Evolutionary conservation across 345 rosid species (phyloP).

Genomic region (Hirschfeldia incana): DNA sequence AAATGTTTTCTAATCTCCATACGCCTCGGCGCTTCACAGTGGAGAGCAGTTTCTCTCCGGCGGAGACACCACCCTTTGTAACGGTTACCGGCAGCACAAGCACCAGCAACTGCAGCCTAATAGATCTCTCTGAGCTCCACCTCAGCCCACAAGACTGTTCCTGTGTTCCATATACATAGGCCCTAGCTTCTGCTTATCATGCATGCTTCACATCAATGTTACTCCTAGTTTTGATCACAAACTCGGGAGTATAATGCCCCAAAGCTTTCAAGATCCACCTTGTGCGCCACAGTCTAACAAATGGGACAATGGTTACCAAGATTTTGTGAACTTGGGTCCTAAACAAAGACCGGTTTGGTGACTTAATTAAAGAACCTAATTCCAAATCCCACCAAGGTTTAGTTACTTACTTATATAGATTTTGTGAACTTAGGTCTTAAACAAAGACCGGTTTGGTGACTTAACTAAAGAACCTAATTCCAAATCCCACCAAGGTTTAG

Average conservation of each 20-base stretch:
- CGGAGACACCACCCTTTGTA: constrained; percentile 22
- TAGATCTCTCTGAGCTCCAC: constrained; percentile 47
- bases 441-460: constrained; percentile 45
- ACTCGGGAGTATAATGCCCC: constrained; percentile 32
- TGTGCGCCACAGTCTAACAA: constrained; percentile 8
- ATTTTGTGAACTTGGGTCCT: too few species aligned
- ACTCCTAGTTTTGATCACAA: constrained; percentile 20
- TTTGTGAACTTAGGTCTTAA: too few species aligned
- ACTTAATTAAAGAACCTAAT: constrained; percentile 47
- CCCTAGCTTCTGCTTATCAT: too few species aligned
- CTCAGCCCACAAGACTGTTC: constrained; percentile 32
- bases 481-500: constrained; percentile 62
- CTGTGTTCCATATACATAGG: too few species aligned
- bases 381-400: constrained; percentile 68
- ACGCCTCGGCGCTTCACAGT: not conserved
- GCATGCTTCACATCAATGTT: constrained; percentile 15
- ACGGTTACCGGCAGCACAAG: constrained; percentile 33
- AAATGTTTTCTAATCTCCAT: too few species aligned
- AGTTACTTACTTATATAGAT: too few species aligned
- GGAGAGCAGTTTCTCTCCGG: not conserved
- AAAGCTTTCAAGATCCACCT: constrained; percentile 27
- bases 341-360: constrained; percentile 44
- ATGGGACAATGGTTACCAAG: constrained; percentile 43
- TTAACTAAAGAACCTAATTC: constrained; percentile 51
- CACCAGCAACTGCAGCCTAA: constrained; percentile 41